Evolutionary conservation across 345 rosid genomes (phyloP).

Genomic region (Turritis glabra): DNA sequence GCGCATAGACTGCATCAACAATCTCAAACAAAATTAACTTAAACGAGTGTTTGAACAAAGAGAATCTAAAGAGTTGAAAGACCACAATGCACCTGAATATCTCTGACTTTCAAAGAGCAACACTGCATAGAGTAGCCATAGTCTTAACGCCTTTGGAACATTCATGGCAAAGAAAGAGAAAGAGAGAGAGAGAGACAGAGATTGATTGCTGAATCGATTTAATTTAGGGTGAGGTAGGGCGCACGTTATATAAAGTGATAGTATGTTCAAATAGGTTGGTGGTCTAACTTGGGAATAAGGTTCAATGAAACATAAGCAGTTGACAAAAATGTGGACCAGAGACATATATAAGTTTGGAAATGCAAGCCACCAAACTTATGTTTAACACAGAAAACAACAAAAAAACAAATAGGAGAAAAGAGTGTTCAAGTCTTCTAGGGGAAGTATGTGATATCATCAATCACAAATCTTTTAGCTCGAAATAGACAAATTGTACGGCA

Average conservation of each 20-base stretch:
- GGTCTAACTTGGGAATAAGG: slow-evolving; percentile 34
- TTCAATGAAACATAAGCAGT: slow-evolving; percentile 24
- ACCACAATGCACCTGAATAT: slow-evolving; percentile 20
- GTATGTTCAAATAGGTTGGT: slow-evolving; percentile 26
- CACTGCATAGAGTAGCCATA: slow-evolving; percentile 22
- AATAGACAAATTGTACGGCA: slow-evolving; percentile 7
- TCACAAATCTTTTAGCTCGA: slow-evolving; percentile 24
- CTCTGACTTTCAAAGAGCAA: background rate
- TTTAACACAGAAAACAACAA: slow-evolving; percentile 17
- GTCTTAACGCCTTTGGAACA: background rate
- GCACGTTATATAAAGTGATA: slow-evolving; percentile 14
- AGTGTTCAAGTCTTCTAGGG: slow-evolving; percentile 15
- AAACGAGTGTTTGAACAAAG: background rate
- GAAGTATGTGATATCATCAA: slow-evolving; percentile 20
- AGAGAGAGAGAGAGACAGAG: background rate
- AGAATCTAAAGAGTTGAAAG: background rate
- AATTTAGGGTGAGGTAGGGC: background rate
- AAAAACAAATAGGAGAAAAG: slow-evolving; percentile 17
- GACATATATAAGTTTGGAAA: slow-evolving; percentile 33
- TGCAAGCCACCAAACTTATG: slow-evolving; percentile 36
- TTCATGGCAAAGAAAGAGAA: background rate
- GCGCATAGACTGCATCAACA: slow-evolving; percentile 42
- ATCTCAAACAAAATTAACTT: slow-evolving; percentile 1
- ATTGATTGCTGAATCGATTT: slow-evolving; percentile 1
- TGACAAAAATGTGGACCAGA: slow-evolving; percentile 29